These are phyloP conservation scores for Colletotrichum tanaceti DNA, from an alignment of 2,329 filamentous ascomycete genomes.

Conservation along the genomic window DNA sequence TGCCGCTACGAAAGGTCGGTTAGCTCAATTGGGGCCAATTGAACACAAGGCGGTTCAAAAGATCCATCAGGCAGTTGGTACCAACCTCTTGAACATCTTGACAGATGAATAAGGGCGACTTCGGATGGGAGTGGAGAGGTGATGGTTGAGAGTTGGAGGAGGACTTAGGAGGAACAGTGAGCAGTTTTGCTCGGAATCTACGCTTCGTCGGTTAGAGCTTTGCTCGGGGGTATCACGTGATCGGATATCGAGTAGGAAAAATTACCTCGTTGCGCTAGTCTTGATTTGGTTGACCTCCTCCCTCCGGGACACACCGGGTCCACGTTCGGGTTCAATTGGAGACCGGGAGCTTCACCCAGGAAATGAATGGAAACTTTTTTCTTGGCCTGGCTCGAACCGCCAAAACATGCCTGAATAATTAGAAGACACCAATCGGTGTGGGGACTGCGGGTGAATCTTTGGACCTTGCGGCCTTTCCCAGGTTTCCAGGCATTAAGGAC, in stretches of 20 bases:
- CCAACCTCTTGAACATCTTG: constrained; percentile 88
- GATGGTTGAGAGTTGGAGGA: constrained; percentile 62
- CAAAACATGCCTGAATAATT: constrained; percentile 4
- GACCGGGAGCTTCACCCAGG: constrained; percentile 1
- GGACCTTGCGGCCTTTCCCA: constrained; percentile 26
- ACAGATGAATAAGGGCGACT: constrained; percentile 75
- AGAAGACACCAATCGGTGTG: constrained; percentile 32
- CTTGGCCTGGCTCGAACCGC: constrained; percentile 9
- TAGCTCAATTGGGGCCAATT: constrained; percentile 67
- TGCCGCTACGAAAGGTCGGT: constrained; percentile 66
- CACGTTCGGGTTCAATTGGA: constrained; percentile 39
- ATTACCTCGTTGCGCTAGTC: constrained; percentile 38
- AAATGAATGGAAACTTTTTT: constrained; percentile 36
- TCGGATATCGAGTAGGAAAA: constrained; percentile 36
- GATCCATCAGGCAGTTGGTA: constrained; percentile 50
- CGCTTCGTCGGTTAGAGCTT: constrained; percentile 60
- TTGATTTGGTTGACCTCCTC: constrained; percentile 29
- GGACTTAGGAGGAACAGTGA: constrained; percentile 60
- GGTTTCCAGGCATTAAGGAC: constrained; percentile 24
- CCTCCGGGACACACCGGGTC: constrained; percentile 37
- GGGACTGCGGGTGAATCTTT: constrained; percentile 31
- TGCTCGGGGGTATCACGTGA: constrained; percentile 53
- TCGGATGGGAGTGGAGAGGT: constrained; percentile 68
- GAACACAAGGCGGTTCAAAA: constrained; percentile 46
- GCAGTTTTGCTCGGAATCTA: constrained; percentile 58